phyloP scores from a whole-genome alignment of 768 basidiomycete species.

The Leucocoprinus birnbaumii region DNA sequence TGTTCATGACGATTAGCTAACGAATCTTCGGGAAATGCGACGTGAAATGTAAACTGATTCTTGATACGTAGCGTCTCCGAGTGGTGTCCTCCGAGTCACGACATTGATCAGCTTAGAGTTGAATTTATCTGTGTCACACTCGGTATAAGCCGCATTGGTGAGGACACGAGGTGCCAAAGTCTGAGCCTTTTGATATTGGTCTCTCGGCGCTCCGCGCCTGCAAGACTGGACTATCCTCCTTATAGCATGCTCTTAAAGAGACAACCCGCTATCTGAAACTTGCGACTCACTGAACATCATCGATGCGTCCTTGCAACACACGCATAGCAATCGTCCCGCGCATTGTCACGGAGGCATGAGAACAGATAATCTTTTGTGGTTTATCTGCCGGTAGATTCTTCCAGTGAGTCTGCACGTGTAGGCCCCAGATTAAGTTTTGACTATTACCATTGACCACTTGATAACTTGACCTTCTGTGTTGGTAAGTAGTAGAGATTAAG shows the following conservation, averaged over 20 bases:
- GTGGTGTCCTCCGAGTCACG: too few relatives aligned
- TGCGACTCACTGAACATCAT: too few relatives aligned
- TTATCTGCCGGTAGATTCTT: not conserved
- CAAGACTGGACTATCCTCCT: not conserved
- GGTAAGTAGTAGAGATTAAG: not conserved
- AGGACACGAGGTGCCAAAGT: slow-evolving; percentile 7
- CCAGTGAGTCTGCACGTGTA: slow-evolving; percentile 3
- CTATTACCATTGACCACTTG: not conserved
- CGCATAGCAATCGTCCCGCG: not conserved
- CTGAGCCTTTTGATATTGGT: not conserved
- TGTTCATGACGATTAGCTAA: too few relatives aligned
- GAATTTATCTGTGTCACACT: not conserved
- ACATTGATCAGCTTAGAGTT: slow-evolving; percentile 1
- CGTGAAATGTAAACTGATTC: too few relatives aligned
- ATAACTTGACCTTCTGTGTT: too few relatives aligned
- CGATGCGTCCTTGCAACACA: not conserved
- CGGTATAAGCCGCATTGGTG: slow-evolving; percentile 3
- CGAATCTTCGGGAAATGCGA: too few relatives aligned
- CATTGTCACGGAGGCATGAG: not conserved
- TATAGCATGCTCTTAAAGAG: not conserved
- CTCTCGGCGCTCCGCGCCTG: slow-evolving; percentile 8
- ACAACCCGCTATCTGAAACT: too few relatives aligned
- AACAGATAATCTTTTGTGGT: not conserved
- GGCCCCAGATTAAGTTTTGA: not conserved
- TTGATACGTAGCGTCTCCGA: too few relatives aligned